Base-by-base conservation (phyloP, 148 eudicot genomes). In the Heliosperma pusillum region DNA sequence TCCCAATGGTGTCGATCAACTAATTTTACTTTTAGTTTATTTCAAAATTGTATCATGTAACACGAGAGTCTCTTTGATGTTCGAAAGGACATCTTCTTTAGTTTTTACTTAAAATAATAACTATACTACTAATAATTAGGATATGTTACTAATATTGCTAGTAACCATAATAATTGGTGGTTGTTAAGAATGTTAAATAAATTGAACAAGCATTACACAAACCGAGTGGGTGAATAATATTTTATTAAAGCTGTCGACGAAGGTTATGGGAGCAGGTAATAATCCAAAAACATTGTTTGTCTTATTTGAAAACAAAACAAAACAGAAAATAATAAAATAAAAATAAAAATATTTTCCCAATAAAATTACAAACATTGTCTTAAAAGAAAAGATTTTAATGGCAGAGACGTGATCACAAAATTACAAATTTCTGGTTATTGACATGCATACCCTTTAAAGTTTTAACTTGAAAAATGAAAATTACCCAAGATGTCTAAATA, bases 371-470 rank as follows among this genome's bases (percentile, higher is more conserved):
- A 76, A 77, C 80, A 81, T 45, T 9, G 42, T 52, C 70, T 66
- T 61, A 77, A 76, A 79, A 83, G 40, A 81, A 83, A 83, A 70
- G 76, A 77, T 83, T 69, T 72, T 33, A 40, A 78, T 81, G 83
- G 87, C 84, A 81, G 82, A 83, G 84, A 80, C 80, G 84, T 83
- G 81, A 83, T 76, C 64, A 61, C 30, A 75, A 70, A 62, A 72
- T 45, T 66, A 78, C 78, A 75, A 74, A 26, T 65, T 72, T 77
- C 2, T 26, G 77, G 20, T 45, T 76, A 70, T 77, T 45, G 68
- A 77, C 66, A 61, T 66, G 72, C 72, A 66, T 73, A 22, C 64
- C 80, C 80, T 59, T 44, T 1, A 5, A 24, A 64, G 24, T 70
- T 42, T 70, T 15, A 73, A 64, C 30, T 9, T 30, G 21, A 10